phyloP scores from a whole-genome alignment of 768 basidiomycete species.

The Pisolithus orientalis region DNA sequence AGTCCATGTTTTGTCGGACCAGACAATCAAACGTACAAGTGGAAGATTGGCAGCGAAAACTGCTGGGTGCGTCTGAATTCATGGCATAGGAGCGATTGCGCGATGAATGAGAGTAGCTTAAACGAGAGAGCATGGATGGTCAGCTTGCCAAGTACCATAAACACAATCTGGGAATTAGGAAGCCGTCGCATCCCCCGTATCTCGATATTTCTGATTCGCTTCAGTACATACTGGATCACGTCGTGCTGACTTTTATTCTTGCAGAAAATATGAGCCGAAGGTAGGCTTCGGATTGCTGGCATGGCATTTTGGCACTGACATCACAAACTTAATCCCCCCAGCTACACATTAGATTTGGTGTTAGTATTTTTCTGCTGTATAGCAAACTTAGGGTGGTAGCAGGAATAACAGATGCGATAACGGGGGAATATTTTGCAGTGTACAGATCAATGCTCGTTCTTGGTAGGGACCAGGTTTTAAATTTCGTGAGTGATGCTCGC shows the following conservation, averaged over 20 bases:
- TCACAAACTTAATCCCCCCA: too few relatives aligned
- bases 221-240: conserved; percentile 17
- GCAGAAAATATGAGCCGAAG: conserved; percentile 7
- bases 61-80: not conserved
- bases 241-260: conserved; percentile 24
- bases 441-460: too few relatives aligned
- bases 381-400: too few relatives aligned
- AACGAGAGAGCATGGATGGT: not conserved
- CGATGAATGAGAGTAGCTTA: not conserved
- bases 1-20: conserved; percentile 7
- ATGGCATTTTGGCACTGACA: too few relatives aligned
- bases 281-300: too few relatives aligned
- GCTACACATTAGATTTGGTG: too few relatives aligned
- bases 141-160: not conserved
- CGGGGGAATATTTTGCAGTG: too few relatives aligned
- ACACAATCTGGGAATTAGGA: not conserved
- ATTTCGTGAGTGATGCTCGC: too few relatives aligned
- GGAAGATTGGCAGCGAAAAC: not conserved
- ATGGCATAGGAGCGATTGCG: not conserved
- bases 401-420: too few relatives aligned
- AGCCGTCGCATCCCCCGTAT: not conserved
- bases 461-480: too few relatives aligned
- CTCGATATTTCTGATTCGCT: conserved; percentile 1
- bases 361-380: too few relatives aligned
- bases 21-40: conserved; percentile 1